Evolutionary conservation across 306 rosid genomes (phyloP).

Genomic region (Rubus idaeus): DNA sequence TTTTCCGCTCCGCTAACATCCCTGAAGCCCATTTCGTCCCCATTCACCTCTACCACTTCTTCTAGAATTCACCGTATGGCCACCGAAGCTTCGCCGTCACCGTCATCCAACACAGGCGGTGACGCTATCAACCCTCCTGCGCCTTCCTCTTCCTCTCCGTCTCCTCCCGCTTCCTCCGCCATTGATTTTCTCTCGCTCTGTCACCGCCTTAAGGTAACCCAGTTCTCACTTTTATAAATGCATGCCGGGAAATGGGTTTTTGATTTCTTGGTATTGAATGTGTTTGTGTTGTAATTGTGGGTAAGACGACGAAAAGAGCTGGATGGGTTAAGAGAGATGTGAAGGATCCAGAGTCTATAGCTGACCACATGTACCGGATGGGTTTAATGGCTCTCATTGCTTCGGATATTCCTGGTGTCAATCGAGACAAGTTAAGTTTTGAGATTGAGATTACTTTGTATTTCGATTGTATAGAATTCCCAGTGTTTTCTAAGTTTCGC

Average conservation of each 20-base stretch:
- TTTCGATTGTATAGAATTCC: neutral
- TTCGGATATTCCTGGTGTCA: slow-evolving; percentile 72
- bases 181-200: slow-evolving; percentile 84
- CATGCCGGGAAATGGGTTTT: neutral
- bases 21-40: slow-evolving; percentile 2
- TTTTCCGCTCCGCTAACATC: slow-evolving; percentile 20
- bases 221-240: neutral
- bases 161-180: slow-evolving; percentile 49
- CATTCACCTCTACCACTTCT: slow-evolving; percentile 4
- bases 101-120: slow-evolving; percentile 29
- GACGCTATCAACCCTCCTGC: slow-evolving; percentile 28
- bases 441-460: neutral
- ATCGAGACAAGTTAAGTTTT: slow-evolving; percentile 62
- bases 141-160: slow-evolving; percentile 19
- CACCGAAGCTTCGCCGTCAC: slow-evolving; percentile 35
- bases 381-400: slow-evolving; percentile 84
- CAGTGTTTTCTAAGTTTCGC: neutral
- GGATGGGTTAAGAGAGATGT: slow-evolving; percentile 72
- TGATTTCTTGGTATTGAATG: neutral
- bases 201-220: slow-evolving; percentile 70
- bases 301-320: slow-evolving; percentile 77
- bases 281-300: slow-evolving; percentile 2
- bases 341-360: slow-evolving; percentile 73
- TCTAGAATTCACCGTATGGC: slow-evolving; percentile 42
- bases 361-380: slow-evolving; percentile 97